Conservation (phyloP, 768 basidiomycete genomes). For the Mycena vitilis region DNA sequence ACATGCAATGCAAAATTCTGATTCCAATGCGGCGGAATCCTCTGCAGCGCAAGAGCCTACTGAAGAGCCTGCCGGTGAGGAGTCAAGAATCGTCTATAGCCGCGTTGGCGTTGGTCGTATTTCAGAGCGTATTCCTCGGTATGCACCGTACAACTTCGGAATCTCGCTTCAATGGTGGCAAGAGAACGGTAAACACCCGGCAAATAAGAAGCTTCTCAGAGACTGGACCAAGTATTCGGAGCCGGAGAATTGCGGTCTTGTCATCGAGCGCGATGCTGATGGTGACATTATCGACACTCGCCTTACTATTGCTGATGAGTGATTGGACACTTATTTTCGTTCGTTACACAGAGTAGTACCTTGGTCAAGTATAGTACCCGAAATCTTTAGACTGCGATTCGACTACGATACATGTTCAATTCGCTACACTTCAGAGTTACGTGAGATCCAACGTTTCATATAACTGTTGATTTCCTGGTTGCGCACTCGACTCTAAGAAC, state of each 20-base stretch:
- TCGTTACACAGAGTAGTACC: too few relatives aligned
- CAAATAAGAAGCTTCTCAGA: not conserved
- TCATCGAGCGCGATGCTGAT: not conserved
- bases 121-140: not conserved
- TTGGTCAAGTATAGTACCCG: too few relatives aligned
- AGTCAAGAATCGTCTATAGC: not conserved
- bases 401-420: too few relatives aligned
- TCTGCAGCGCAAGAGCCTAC: not conserved
- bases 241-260: not conserved
- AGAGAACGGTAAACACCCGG: not conserved
- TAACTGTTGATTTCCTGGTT: too few relatives aligned
- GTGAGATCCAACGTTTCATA: too few relatives aligned
- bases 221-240: slow-evolving; percentile 2
- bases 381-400: too few relatives aligned
- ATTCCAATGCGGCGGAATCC: not conserved
- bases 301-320: not conserved
- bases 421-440: too few relatives aligned
- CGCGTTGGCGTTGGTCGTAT: not conserved
- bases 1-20: not conserved
- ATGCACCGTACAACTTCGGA: slow-evolving; percentile 14
- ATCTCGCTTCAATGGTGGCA: not conserved
- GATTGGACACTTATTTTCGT: not conserved
- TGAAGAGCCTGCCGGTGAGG: too few relatives aligned
- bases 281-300: not conserved
- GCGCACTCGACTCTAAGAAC: too few relatives aligned